Base-by-base conservation (phyloP, 176 grass and related monocot genomes). In the Hordeum vulgare region DNA sequence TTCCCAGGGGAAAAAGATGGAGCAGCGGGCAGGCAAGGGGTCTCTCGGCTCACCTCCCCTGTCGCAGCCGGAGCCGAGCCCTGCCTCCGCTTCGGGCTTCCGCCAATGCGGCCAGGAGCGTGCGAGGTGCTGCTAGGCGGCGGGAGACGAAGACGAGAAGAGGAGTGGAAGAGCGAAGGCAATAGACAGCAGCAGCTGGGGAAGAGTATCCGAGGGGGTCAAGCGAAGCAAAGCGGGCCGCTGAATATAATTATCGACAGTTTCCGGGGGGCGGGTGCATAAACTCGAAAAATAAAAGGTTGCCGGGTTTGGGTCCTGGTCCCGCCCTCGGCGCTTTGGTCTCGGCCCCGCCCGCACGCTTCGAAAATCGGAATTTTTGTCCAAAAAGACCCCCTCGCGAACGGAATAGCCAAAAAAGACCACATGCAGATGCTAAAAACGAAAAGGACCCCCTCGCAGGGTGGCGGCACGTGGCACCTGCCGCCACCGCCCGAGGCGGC, bases 21-120 rank as follows among this genome's bases (percentile, higher is more conserved):
- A 39, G 60, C 54, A 11, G 71, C 76, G 33, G 15, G 71, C 54
- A 27, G 31, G 18, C 37, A 75, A 25, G 9, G 4, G 74, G 61
- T 7, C 35, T 61, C 65, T 83, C 67, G 21, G 35, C 84, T 80
- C 84, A 80, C 84, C 89, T 86, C 81, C 58, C 27, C 84, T 37
- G 25, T 7, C 29, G 62, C 54, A 24, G 79, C 54, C 24, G 60
- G 54, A 82, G 35, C 78, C 74, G 42, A 72, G 53, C 18, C 0
- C 41, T 65, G 51, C 51, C 36, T 4, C 47, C 35, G 3, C 60
- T 36, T 76, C 82, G 35, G 15, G 66, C 74, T 36, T 76, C 85
- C 42, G 15, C 72, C 74, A 78, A 86, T 81, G 85, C 87, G 4
- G 77, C 41, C 25, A 34, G 45, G 31, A 23, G 77, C 58, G 77